These are phyloP conservation scores for Saccharomycopsis crataegensis DNA, from an alignment of 1,139 yeast species.

Conservation along the genomic window DNA sequence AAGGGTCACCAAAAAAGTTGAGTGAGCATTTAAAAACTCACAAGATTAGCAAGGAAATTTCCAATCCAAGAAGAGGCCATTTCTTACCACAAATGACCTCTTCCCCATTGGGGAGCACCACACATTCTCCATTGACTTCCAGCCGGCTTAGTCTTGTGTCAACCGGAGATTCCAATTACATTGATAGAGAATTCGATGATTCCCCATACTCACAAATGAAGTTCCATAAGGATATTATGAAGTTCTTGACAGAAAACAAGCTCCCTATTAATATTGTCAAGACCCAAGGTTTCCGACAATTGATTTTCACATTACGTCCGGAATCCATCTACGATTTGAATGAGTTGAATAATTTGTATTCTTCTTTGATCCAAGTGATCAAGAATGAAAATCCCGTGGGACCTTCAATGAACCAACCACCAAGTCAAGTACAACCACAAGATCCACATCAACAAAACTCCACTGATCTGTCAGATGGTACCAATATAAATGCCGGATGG, in stretches of 20 bases:
- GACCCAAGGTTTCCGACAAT: slow-evolving; percentile 46
- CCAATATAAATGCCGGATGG: neutral
- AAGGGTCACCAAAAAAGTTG: slow-evolving; percentile 53
- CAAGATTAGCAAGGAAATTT: slow-evolving; percentile 34
- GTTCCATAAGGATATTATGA: slow-evolving; percentile 46
- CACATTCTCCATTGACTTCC: neutral
- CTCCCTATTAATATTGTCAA: slow-evolving; percentile 41
- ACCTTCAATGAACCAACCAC: neutral
- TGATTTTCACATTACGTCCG: slow-evolving; percentile 43
- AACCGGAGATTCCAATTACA: slow-evolving; percentile 21
- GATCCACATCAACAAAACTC: neutral
- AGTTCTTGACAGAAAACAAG: slow-evolving; percentile 45
- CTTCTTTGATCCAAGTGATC: slow-evolving; percentile 41
- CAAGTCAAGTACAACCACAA: neutral
- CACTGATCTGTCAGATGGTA: neutral
- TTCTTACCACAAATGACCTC: neutral
- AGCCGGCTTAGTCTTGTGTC: neutral
- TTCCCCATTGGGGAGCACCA: neutral
- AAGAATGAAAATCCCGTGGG: slow-evolving; percentile 21
- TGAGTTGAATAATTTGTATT: slow-evolving; percentile 40
- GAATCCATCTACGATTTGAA: slow-evolving; percentile 41
- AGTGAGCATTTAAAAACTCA: slow-evolving; percentile 52
- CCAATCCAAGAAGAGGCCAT: slow-evolving; percentile 20
- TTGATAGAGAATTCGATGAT: slow-evolving; percentile 35
- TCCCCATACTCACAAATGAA: slow-evolving; percentile 39